A percentile compares a stretch with the other conserved stretches of the same genome.
These are phyloP conservation scores for Gnaphalium uliginosum DNA, from an alignment of 129 eudicot species.

Conservation along the genomic window DNA sequence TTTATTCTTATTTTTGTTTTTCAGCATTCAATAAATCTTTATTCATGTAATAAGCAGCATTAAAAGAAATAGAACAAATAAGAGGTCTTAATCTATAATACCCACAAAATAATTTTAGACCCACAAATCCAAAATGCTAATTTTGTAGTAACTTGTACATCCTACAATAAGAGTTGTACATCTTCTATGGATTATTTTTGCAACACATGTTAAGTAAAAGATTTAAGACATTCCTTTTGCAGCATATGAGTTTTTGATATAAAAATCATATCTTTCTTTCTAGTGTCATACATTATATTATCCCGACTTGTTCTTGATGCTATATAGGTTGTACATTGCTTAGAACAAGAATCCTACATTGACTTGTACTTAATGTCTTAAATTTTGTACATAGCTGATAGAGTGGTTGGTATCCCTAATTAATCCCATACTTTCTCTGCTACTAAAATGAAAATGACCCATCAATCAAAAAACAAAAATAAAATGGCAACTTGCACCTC, in stretches of 20 bases:
- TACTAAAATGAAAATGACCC: neutral
- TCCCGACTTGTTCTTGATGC: neutral
- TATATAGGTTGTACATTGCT: constrained; percentile 2
- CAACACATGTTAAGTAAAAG: neutral
- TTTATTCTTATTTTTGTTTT: neutral
- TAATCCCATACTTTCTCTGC: neutral
- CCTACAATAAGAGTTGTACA: neutral
- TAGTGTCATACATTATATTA: no score
- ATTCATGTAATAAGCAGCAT: constrained; percentile 13
- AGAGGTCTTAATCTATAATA: constrained; percentile 26
- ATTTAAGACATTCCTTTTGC: neutral
- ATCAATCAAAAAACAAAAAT: neutral
- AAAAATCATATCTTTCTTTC: neutral
- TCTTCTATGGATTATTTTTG: neutral
- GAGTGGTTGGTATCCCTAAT: neutral
- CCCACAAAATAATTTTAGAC: constrained; percentile 3
- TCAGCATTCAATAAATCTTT: neutral
- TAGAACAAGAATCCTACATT: neutral
- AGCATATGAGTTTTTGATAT: neutral
- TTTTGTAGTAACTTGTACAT: no score
- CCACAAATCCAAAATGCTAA: neutral
- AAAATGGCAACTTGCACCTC: neutral
- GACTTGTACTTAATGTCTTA: constrained; percentile 2
- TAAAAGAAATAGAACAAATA: constrained; percentile 10
- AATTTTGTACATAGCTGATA: constrained; percentile 12